Evolutionary conservation across 192 early-diverging fungal genomes (phyloP).

Genomic region (Haplosporangium gracile): DNA sequence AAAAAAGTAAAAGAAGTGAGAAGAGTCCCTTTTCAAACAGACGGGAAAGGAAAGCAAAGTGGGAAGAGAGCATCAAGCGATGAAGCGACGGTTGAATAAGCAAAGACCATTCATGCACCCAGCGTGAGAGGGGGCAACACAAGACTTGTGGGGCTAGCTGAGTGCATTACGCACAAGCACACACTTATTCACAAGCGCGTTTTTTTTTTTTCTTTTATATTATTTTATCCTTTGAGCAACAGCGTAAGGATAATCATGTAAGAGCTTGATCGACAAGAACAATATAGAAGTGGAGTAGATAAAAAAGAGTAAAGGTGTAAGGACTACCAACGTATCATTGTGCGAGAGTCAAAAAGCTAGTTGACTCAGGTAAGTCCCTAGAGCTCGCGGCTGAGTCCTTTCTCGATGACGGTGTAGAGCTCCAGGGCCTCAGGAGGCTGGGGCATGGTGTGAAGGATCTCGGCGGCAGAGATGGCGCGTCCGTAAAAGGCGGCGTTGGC

Average conservation of each 20-base stretch:
- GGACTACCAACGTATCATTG: too few species aligned
- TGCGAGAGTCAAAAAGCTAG: too few species aligned
- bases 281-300: neutral
- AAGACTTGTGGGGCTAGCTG: too few species aligned
- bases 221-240: too few species aligned
- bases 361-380: conserved; percentile 14
- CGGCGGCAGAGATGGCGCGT: conserved; percentile 76
- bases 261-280: too few species aligned
- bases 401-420: conserved; percentile 81
- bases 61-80: neutral
- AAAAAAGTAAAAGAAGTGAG: neutral
- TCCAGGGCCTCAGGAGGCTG: conserved; percentile 82
- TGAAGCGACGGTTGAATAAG: neutral
- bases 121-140: neutral
- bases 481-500: conserved; percentile 88
- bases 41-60: neutral
- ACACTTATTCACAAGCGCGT: neutral
- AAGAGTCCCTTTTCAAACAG: neutral
- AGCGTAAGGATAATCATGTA: too few species aligned
- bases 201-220: too few species aligned
- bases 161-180: neutral
- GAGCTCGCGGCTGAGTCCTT: conserved; percentile 58
- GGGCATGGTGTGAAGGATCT: conserved; percentile 81
- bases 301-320: neutral
- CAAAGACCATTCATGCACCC: neutral